Evolutionary conservation across 2,329 filamentous ascomycete genomes (phyloP).

Genomic region (Diaporthe longicolla): DNA sequence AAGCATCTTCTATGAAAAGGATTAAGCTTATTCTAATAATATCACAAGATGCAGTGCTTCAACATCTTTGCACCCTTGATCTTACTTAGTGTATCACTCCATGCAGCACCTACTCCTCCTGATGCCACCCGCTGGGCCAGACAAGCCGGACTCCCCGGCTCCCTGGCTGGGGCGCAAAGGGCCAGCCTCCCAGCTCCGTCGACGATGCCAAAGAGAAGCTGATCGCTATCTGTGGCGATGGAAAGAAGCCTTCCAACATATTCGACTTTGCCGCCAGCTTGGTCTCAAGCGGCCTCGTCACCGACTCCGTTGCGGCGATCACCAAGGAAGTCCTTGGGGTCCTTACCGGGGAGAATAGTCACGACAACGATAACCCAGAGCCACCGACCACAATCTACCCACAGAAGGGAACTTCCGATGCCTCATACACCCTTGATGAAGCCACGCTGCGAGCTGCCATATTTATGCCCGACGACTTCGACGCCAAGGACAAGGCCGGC

Average conservation of each 20-base stretch:
- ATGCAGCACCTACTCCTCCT: background rate
- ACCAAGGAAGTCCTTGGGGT: background rate
- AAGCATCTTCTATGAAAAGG: background rate
- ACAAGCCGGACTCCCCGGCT: background rate
- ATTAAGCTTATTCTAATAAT: background rate
- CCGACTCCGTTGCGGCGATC: constrained; percentile 3
- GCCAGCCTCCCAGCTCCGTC: background rate
- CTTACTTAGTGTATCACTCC: background rate
- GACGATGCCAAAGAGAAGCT: constrained; percentile 12
- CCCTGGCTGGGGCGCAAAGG: constrained; percentile 6
- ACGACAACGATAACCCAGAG: constrained; percentile 17
- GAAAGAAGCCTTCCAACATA: background rate
- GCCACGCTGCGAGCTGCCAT: constrained; percentile 2
- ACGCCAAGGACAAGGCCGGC: background rate
- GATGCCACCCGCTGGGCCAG: background rate
- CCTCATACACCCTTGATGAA: constrained; percentile 7
- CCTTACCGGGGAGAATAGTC: constrained; percentile 14
- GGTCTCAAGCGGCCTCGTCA: constrained; percentile 3
- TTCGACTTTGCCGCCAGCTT: constrained; percentile 1
- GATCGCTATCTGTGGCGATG: background rate
- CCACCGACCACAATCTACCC: constrained; percentile 9
- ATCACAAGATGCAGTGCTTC: background rate
- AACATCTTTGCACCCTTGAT: background rate
- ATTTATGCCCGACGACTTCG: constrained; percentile 18
- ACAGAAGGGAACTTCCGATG: background rate